Conservation (phyloP, 768 basidiomycete genomes). For the Mycena latifolia region DNA sequence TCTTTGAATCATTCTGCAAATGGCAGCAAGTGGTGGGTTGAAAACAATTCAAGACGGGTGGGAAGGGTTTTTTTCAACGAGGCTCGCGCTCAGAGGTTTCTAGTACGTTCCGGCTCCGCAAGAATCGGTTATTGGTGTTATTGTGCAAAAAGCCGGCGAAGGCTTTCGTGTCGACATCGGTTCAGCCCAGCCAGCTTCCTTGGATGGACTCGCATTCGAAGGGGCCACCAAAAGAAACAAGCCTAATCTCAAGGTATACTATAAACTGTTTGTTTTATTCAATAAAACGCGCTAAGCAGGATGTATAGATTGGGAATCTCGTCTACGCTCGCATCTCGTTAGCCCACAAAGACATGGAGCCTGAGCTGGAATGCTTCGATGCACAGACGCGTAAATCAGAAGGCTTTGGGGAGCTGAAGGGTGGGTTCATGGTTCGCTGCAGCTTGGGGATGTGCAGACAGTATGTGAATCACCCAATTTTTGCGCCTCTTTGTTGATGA, state of each 20-base stretch:
- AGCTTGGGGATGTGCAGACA: constrained; percentile 88
- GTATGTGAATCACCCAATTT: constrained; percentile 60
- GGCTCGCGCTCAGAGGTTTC: constrained; percentile 14
- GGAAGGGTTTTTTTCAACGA: constrained; percentile 15
- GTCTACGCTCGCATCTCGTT: constrained; percentile 94
- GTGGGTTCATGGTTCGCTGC: constrained; percentile 85
- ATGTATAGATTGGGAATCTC: constrained; percentile 83
- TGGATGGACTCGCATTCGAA: constrained; percentile 96
- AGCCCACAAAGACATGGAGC: constrained; percentile 98
- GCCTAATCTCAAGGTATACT: constrained; percentile 88
- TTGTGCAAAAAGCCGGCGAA: constrained; percentile 87
- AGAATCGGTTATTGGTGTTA: constrained; percentile 89
- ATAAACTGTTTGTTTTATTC: constrained; percentile 2
- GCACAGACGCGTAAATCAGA: constrained; percentile 92
- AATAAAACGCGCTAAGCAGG: not conserved
- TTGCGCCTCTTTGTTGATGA: not conserved
- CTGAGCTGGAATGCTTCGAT: constrained; percentile 97
- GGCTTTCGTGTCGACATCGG: constrained; percentile 96
- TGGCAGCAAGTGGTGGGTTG: constrained; percentile 89
- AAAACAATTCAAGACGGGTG: constrained; percentile 87
- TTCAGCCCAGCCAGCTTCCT: constrained; percentile 82
- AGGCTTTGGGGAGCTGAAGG: constrained; percentile 94
- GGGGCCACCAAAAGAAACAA: constrained; percentile 95
- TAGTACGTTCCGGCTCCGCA: constrained; percentile 94
- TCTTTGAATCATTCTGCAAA: constrained; percentile 77